Base-by-base conservation (phyloP, 1,284 basidiomycete species). In the Inonotus hispidus region DNA sequence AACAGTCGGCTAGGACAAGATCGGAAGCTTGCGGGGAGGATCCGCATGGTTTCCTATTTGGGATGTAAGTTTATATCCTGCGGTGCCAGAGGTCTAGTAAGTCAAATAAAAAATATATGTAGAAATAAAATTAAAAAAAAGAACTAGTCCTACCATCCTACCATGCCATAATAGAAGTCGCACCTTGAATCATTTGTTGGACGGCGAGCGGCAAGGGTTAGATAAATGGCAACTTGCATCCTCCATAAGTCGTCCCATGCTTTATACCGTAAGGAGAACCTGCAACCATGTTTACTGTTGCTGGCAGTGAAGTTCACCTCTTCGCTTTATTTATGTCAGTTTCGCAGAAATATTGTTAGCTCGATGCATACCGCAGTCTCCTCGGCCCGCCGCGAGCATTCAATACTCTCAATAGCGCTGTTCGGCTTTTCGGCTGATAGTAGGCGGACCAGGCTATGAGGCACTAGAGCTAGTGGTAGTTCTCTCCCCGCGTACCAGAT, bases 1-100 rank as follows among this genome's bases (percentile, higher is more conserved):
- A 46, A 29, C 19, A 56, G 54, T 41, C 43, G 39, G 45, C 41
- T 56, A 56, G 43, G 13, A 45, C 50, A 27, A 35, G 50, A 32
- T 52, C 29, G 50, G 50, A 52, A 52, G 27, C n/a, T n/a, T n/a
- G n/a, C n/a, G n/a, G n/a, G n/a, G n/a, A 16, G 13, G 50, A 52
- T 35, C 19, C 32, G 50, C 50, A 8, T 27, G 11, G 13, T n/a
- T 52, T 25, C 50, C 32, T 52, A 32, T 52, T 52, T 19, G 25
- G 50, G 50, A 43, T 16, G n/a, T 21, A 13, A n/a, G 14, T 14
- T 8, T 52, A 19, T 11, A 19, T 19, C 27, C 50, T 14, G 41
- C 41, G 29, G 50, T 52, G 50, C 50, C 50, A 52, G 50, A 35
- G 50, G 50, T 52, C 50, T n/a, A 23, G n/a, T n/a, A n/a, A n/a